A percentile compares a stretch with the other conserved stretches of the same genome.
Conservation (phyloP, 306 rosid species). For the Citrullus mucosospermus region DNA sequence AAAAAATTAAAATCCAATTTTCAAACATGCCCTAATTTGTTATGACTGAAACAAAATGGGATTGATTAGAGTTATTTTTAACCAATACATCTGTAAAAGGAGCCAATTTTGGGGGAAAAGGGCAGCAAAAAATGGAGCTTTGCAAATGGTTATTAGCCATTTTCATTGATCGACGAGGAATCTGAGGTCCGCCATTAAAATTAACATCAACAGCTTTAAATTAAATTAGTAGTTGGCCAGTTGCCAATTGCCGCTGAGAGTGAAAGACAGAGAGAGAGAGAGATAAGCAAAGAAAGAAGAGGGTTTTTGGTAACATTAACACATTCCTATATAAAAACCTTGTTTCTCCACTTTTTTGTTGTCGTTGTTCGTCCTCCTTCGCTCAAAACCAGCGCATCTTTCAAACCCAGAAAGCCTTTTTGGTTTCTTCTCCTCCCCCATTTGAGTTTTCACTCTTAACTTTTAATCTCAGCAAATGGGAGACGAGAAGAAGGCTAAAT, state of each 20-base stretch:
- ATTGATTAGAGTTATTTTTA: not conserved
- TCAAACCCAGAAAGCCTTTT: not conserved
- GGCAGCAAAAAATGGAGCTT: not conserved
- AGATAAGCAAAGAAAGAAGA: not conserved
- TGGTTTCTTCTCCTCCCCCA: conserved; percentile 10
- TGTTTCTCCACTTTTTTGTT: not conserved
- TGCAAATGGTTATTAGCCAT: not conserved
- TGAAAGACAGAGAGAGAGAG: not conserved
- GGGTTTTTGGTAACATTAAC: not conserved
- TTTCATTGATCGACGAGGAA: not conserved
- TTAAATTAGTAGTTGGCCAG: not conserved
- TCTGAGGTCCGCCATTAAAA: conserved; percentile 3
- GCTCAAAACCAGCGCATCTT: not conserved
- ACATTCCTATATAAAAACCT: not conserved
- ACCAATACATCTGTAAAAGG: not conserved
- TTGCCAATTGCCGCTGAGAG: not conserved
- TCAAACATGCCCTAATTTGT: not conserved
- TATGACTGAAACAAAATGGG: not conserved
- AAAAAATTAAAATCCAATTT: too few relatives aligned
- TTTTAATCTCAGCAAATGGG: conserved; percentile 35
- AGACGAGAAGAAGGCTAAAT: conserved; percentile 67
- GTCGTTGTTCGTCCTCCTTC: not conserved
- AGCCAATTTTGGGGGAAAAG: not conserved
- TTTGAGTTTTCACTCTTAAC: conserved; percentile 11
- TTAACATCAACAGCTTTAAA: not conserved